Evolutionary conservation across 2,329 filamentous ascomycete species (phyloP), one percentile per base, ranked within the genome.

Genomic region (Nemania sp.): DNA sequence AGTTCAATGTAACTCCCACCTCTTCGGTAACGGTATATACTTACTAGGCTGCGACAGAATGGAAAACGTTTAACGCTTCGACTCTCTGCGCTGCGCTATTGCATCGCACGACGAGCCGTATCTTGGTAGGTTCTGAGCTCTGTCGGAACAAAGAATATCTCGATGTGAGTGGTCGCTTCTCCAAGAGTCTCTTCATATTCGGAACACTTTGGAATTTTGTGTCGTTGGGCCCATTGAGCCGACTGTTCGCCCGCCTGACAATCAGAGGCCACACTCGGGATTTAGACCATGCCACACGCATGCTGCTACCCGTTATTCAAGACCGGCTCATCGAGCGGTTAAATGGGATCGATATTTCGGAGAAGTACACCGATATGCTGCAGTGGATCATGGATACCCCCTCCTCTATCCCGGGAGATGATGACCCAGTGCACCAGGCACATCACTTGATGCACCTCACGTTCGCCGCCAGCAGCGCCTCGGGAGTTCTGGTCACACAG

Each of bases 101-200:
- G n/a, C 41, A 45, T n/a, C 41, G 41, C 41, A 45, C 41, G n/a
- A 45, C 41, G 15, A 45, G 41, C 41, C 41, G 41, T 15, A 45
- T 45, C 41, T n/a, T 45, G 5, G 41, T 45, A 4, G 41, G 41
- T 13, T 13, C 41, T 3, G n/a, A 13, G 4, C 41, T 45, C 11
- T 45, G 41, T n/a, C 41, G 41, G 13, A 5, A 15, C 41, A 13
- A 45, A 45, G 41, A 45, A 45, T 45, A 45, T 45, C 4, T 45
- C 41, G 11, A 15, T 13, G 41, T 45, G 41, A 45, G 41, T 13
- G n/a, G 41, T 13, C 41, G n/a, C 11, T 45, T 45, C 41, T 45
- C 41, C 41, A 45, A 45, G n/a, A 45, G 41, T 45, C 41, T 45
- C 11, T 45, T 45, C 41, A n/a, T 45, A 15, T 45, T 45, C 41